Base-by-base conservation (phyloP, 2,329 filamentous ascomycete species). In the Diaporthe ampelina region DNA sequence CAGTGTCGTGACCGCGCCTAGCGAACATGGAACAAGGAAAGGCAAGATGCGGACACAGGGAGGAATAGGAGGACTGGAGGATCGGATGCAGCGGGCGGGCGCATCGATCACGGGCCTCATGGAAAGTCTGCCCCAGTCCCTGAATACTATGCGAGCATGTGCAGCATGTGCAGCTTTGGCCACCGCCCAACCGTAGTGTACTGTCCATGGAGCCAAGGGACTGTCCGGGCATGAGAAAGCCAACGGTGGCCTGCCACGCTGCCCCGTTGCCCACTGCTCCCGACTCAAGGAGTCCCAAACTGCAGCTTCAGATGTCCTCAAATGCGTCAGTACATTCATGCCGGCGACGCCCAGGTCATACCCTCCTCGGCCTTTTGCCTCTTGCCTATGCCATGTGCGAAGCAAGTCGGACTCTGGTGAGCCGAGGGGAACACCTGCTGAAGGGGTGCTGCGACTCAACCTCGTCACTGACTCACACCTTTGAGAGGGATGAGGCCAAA, bases 1-100 rank as follows among this genome's bases (percentile, higher is more conserved):
- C 61, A 24, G 24, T n/a, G 45, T 8, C 32, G 50, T 65, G 61
- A 32, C 61, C 61, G 61, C 43, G 11, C 29, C 40, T 19, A 65
- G 43, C 13, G 57, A 26, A 19, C 58, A 45, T 45, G 15, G 37
- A 26, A 17, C 59, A 63, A n/a, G 40, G 17, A 50, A 67, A 21
- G 43, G 43, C 43, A 48, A 48, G 7, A 48, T 8, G 43, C 19
- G 43, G 17, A 48, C 6, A 45, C 17, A 7, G 43, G 43, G 43
- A 17, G 13, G 11, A 45, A 45, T 21, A 45, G 17, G 17, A 45
- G 17, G 29, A 29, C 29, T 29, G 43, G 17, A 21, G 43, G 43
- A 48, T 9, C 17, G 45, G 45, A 21, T 21, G 21, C 19, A 21
- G 45, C 45, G 45, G 43, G 43, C 15, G 19, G 43, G 43, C 43